These are phyloP conservation scores for Ephemerocybe angulata DNA, from an alignment of 768 basidiomycete genomes.

Conservation along the genomic window DNA sequence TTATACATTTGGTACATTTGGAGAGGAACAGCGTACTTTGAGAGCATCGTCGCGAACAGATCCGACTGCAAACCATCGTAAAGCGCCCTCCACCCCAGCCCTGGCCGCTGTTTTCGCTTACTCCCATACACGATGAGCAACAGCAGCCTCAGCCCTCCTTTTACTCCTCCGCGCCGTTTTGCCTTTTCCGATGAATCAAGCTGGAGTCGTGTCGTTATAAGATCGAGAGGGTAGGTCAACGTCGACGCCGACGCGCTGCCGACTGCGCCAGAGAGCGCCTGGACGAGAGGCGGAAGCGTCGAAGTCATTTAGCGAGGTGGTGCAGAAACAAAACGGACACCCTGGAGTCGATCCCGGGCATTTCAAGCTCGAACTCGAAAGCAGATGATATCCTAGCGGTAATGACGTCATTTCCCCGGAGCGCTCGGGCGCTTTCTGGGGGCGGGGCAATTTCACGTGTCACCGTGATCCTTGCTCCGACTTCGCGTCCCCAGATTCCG, in stretches of 20 bases:
- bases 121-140: conserved; percentile 30
- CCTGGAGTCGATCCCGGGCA: neutral
- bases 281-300: conserved; percentile 54
- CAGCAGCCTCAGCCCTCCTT: conserved; percentile 35
- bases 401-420: neutral
- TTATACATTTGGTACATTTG: neutral
- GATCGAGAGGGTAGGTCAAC: conserved; percentile 54
- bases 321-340: neutral
- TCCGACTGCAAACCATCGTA: conserved; percentile 53
- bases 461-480: conserved; percentile 9
- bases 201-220: conserved; percentile 52
- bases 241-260: conserved; percentile 54
- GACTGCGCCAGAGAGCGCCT: conserved; percentile 55
- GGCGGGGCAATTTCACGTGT: conserved; percentile 5
- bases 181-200: conserved; percentile 28
- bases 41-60: conserved; percentile 49
- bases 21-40: conserved; percentile 36
- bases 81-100: conserved; percentile 37
- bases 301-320: conserved; percentile 55
- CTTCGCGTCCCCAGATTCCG: neutral
- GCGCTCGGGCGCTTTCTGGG: neutral
- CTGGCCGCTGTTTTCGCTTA: conserved; percentile 14
- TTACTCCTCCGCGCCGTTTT: conserved; percentile 20
- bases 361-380: neutral
- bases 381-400: neutral